Evolutionary conservation across 495 filamentous ascomycete genomes (phyloP), one percentile per base, ranked within the genome.

Genomic region (Penicillium salamii): DNA sequence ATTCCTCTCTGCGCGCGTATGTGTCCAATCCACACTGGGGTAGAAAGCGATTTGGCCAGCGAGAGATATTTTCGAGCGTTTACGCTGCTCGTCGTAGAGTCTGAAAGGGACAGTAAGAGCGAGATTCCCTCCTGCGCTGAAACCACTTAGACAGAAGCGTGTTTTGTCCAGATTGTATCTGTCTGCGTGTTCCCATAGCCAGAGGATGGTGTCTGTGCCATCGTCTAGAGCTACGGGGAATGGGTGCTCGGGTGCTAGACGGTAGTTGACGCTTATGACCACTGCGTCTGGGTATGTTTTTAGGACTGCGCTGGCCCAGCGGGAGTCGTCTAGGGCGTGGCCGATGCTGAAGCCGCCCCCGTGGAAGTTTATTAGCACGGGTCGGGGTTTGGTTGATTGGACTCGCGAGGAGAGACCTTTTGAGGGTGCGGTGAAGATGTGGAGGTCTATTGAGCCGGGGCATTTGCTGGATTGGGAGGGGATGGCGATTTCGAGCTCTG

Each of bases 121-220:
- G 43, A 91, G 79, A 56, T 91, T 95, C 5, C 79, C 90, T 1
- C 89, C 89, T 2, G 86, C 84, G 0, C 81, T 86, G 60, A 87
- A 88, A 5, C 89, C 89, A 1, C 78, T 85, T 0, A 88, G 63
- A 3, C 79, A 83, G 12, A 92, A 80, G 47, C 78, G 60, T 21
- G 64, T 54, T 18, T 70, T 29, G 61, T 84, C 77, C 43, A 87
- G 57, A 5, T 62, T 53, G 17, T 71, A 61, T 20, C 79, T 69
- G 0, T 68, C 63, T 0, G 78, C 77, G 42, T 82, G 68, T 0
- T 66, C 60, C 31, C 78, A 75, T 0, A 88, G 57, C 59, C 81
- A 83, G 1, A 61, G 42, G 1, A 63, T 17, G 0, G 83, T 81
- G 38, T 87, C 83, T 6, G 76, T 77, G 7, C 80, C 75, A 50